These are phyloP conservation scores for Xylaria telfairii DNA, from an alignment of 495 filamentous ascomycete genomes.

Conservation along the genomic window DNA sequence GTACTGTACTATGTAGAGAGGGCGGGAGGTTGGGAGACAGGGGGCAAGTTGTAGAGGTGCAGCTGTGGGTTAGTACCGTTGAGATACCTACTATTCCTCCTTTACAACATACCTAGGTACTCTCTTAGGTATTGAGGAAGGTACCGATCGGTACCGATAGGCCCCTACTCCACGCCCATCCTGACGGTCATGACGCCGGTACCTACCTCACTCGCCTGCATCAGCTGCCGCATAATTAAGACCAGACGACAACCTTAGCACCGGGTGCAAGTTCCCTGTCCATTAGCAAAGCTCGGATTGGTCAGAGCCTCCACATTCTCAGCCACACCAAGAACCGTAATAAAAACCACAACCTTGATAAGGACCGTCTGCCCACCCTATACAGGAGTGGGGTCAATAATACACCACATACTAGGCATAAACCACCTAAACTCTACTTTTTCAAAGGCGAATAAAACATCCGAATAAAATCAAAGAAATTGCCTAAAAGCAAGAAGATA, in stretches of 20 bases:
- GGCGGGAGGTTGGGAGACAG: background rate
- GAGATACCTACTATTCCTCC: background rate
- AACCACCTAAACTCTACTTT: too few relatives aligned
- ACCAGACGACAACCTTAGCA: constrained; percentile 5
- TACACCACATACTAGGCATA: too few relatives aligned
- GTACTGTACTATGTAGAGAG: background rate
- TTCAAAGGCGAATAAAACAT: too few relatives aligned
- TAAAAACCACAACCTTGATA: constrained; percentile 9
- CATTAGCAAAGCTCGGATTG: background rate
- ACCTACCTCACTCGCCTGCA: constrained; percentile 7
- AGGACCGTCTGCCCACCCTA: too few relatives aligned
- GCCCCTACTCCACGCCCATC: background rate
- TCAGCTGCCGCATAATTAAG: constrained; percentile 8
- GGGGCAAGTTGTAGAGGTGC: background rate
- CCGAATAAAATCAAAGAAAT: too few relatives aligned
- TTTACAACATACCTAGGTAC: too few relatives aligned
- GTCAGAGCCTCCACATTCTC: background rate
- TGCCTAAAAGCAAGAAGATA: too few relatives aligned
- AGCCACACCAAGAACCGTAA: constrained; percentile 19
- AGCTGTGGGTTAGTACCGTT: background rate
- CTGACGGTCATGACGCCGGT: constrained; percentile 13
- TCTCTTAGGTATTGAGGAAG: background rate
- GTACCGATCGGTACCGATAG: background rate
- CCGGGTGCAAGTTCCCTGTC: background rate
- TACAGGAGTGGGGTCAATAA: too few relatives aligned